These are phyloP conservation scores for Chamaecrista fasciculata DNA, from an alignment of 306 rosid genomes.

Conservation along the genomic window DNA sequence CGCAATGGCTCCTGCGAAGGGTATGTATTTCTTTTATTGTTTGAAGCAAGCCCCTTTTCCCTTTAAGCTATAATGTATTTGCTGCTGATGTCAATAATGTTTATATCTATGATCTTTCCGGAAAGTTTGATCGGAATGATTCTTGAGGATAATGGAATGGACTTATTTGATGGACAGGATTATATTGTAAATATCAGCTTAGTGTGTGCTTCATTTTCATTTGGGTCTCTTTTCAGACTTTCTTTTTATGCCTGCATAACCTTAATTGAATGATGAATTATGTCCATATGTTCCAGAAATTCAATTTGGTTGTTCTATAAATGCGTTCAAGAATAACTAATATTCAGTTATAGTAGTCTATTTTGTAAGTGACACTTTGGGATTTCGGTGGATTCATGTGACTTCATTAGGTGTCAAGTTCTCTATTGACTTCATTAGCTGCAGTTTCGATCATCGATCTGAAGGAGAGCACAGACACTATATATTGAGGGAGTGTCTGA, in stretches of 20 bases:
- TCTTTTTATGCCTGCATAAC: too few relatives aligned
- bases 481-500: too few relatives aligned
- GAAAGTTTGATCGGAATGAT: background rate
- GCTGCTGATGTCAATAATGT: background rate
- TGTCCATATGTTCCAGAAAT: background rate
- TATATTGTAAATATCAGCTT: background rate
- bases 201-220: background rate
- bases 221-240: background rate
- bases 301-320: background rate
- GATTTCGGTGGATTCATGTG: background rate
- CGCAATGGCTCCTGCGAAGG: slow-evolving; percentile 44
- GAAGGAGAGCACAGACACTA: too few relatives aligned
- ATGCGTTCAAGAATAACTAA: background rate
- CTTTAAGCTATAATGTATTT: background rate
- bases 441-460: too few relatives aligned
- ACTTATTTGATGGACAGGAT: background rate
- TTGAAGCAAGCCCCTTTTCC: background rate
- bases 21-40: background rate
- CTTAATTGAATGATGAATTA: background rate
- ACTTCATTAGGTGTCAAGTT: background rate
- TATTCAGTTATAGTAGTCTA: background rate
- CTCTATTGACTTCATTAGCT: too few relatives aligned
- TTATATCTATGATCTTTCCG: background rate
- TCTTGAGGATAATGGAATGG: background rate
- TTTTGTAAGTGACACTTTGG: background rate